phyloP scores from a whole-genome alignment of 345 rosid genomes.

The Geranium brycei region DNA sequence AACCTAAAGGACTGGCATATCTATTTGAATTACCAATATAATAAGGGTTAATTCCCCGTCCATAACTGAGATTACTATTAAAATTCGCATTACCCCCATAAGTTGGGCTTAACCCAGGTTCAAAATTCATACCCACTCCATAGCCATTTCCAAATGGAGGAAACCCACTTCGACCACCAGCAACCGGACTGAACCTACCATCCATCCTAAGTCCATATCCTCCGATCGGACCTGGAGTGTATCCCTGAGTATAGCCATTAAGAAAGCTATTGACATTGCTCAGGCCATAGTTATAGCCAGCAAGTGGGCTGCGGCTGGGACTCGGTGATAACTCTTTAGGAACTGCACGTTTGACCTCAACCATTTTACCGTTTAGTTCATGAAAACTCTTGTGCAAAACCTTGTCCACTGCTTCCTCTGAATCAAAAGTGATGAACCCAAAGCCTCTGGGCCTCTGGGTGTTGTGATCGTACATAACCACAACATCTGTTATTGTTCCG shows the following conservation, averaged over 20 bases:
- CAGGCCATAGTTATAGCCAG: slow-evolving; percentile 55
- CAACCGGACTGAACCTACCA: slow-evolving; percentile 46
- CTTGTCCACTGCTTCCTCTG: slow-evolving; percentile 31
- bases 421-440: slow-evolving; percentile 30
- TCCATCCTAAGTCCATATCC: slow-evolving; percentile 61
- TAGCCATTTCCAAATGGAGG: slow-evolving; percentile 28
- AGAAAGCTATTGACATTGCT: slow-evolving; percentile 47
- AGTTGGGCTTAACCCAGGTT: slow-evolving; percentile 36
- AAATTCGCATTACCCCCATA: slow-evolving; percentile 43
- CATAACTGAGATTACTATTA: slow-evolving; percentile 38
- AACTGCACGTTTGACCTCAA: slow-evolving; percentile 58
- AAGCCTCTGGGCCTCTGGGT: slow-evolving; percentile 35
- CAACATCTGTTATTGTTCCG: slow-evolving; percentile 57
- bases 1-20: slow-evolving; percentile 37
- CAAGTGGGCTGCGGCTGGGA: slow-evolving; percentile 28
- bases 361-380: slow-evolving; percentile 30
- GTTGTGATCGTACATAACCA: slow-evolving; percentile 33
- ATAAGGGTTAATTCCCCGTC: slow-evolving; percentile 53
- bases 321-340: slow-evolving; percentile 6
- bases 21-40: slow-evolving; percentile 49
- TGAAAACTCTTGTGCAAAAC: slow-evolving; percentile 26
- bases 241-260: slow-evolving; percentile 54
- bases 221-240: slow-evolving; percentile 41
- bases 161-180: slow-evolving; percentile 47
- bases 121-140: slow-evolving; percentile 31